Evolutionary conservation across 192 early-diverging fungal species (phyloP), one percentile per base, ranked within the genome.

Genomic region (Diversispora eburnea): DNA sequence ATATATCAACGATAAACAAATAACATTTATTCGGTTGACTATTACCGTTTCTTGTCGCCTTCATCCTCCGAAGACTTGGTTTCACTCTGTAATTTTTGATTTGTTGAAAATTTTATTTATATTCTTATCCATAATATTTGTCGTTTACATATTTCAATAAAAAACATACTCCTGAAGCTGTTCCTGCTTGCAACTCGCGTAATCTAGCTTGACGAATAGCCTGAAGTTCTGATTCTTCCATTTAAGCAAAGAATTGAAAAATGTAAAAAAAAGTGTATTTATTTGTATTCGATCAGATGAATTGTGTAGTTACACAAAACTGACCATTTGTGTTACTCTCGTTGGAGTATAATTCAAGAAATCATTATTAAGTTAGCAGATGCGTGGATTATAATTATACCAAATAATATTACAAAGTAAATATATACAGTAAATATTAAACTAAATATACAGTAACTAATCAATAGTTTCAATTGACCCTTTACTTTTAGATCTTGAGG

Each of bases 221-320:
- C 63, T 73, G 46, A 64, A 73, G 72, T 73, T 73, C 72, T 5
- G 72, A 22, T n/a, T 73, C 72, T 1, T 73, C 72, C 72, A 73
- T 73, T 54, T n/a, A 10, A 13, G 13, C 48, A 8, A 49, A 49
- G 51, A 17, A 17, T 54, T 54, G 49, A 5, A 51, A 13, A 12
- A 12, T 52, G 12, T 10, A 54, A 12, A 12, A 54, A 17, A 17
- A 54, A 54, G 12, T 54, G 0, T 9, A 33, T 33, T n/a, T n/a
- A n/a, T n/a, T n/a, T n/a, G 25, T 33, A 33, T 33, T 2, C 25
- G 25, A 33, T 33, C 25, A 33, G 25, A 33, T 33, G 2, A 33
- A 33, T 33, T 2, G 2, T 33, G 25, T 33, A 33, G 25, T 33
- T 2, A 33, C 25, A 33, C 25, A 2, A 33, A 33, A 2, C n/a